Percentiles rank a stretch among this genome's conserved stretches.
These are phyloP conservation scores for Pseudisothecium myosuroides DNA, from an alignment of 225 moss, liverwort and hornwort species.

Conservation along the genomic window DNA sequence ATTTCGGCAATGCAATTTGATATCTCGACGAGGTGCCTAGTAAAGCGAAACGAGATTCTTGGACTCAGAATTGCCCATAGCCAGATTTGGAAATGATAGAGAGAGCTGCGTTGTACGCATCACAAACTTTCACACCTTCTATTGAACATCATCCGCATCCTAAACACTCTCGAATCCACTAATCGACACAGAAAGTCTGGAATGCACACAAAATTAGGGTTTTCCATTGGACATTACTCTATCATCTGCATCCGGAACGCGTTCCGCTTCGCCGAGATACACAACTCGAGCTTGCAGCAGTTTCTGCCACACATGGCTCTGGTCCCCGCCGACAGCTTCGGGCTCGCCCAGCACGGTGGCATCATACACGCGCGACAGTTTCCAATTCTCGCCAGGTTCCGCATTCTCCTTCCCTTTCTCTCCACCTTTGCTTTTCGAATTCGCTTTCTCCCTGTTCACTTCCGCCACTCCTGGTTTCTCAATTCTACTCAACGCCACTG, in stretches of 20 bases:
- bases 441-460: background rate
- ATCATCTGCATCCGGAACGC: conserved; percentile 64
- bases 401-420: conserved; percentile 1
- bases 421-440: background rate
- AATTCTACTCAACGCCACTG: conserved; percentile 23
- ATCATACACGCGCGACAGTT: conserved; percentile 66
- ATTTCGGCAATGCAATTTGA: background rate
- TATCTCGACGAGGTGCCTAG: background rate
- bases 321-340: conserved; percentile 43
- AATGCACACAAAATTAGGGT: background rate
- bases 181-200: background rate
- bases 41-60: background rate
- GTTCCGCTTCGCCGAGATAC: conserved; percentile 83
- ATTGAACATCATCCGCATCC: background rate
- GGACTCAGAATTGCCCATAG: background rate
- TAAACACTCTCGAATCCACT: background rate
- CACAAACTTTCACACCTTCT: background rate
- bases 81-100: background rate
- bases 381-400: conserved; percentile 18
- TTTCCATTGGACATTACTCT: conserved; percentile 23
- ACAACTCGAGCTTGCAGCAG: conserved; percentile 71
- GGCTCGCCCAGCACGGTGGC: conserved; percentile 81
- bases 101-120: background rate
- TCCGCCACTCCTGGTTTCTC: conserved; percentile 23
- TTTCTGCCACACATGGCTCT: conserved; percentile 65